Percentiles rank a stretch among this genome's conserved stretches.
phyloP scores from a whole-genome alignment of 495 filamentous ascomycete species.

The Baudoinia panamericana region DNA sequence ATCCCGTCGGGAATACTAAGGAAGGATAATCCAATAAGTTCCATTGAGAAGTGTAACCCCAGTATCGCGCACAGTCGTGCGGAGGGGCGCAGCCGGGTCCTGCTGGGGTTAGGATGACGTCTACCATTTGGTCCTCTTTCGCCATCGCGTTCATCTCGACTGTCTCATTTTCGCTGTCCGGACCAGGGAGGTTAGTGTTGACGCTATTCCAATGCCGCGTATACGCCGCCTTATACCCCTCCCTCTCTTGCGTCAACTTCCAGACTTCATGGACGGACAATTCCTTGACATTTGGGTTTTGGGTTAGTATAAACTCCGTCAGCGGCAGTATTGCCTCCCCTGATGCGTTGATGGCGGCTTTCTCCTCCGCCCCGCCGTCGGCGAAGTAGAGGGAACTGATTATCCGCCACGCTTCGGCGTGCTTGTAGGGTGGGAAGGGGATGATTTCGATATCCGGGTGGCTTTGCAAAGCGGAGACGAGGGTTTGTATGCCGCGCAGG shows the following conservation, averaged over 20 bases:
- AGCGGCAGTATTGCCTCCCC: constrained; percentile 32
- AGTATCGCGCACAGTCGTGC: constrained; percentile 9
- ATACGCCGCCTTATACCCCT: constrained; percentile 10
- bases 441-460: constrained; percentile 43
- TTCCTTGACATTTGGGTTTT: constrained; percentile 35
- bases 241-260: constrained; percentile 34
- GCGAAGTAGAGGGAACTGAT: constrained; percentile 14
- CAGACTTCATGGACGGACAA: constrained; percentile 39
- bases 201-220: constrained; percentile 12
- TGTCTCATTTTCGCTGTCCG: not conserved
- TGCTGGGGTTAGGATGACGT: constrained; percentile 45
- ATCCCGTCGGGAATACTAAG: constrained; percentile 26
- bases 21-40: constrained; percentile 17
- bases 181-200: constrained; percentile 7
- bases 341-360: constrained; percentile 6
- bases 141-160: not conserved
- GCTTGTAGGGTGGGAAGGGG: constrained; percentile 48
- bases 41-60: constrained; percentile 14
- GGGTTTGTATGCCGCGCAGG: constrained; percentile 41
- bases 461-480: constrained; percentile 41
- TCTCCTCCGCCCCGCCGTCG: constrained; percentile 13
- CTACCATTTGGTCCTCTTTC: constrained; percentile 24
- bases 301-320: constrained; percentile 37
- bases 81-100: constrained; percentile 16
- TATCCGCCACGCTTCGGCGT: constrained; percentile 12